These are phyloP conservation scores for Aureobasidium sp. DNA, from an alignment of 2,329 filamentous ascomycete genomes.

Conservation along the genomic window DNA sequence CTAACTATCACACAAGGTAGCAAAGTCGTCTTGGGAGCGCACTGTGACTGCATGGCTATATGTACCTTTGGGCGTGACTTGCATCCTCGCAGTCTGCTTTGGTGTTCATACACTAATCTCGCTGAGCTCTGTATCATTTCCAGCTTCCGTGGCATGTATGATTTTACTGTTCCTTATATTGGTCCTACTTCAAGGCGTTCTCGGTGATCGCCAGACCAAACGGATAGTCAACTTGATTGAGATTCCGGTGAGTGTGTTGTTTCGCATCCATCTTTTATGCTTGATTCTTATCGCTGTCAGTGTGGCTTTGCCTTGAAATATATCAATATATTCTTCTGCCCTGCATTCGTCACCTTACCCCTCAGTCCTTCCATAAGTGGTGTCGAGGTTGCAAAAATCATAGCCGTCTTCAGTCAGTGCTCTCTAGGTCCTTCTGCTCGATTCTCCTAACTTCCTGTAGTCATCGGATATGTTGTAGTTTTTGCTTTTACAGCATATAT, in stretches of 20 bases:
- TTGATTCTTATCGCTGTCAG: constrained; percentile 29
- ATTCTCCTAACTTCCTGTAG: constrained; percentile 27
- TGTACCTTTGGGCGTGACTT: constrained; percentile 39
- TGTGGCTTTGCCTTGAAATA: constrained; percentile 52
- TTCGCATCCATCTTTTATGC: constrained; percentile 18
- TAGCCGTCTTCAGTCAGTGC: constrained; percentile 50
- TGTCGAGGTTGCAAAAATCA: constrained; percentile 52
- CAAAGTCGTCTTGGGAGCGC: constrained; percentile 32
- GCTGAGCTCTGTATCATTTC: constrained; percentile 48
- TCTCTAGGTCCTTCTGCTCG: not conserved
- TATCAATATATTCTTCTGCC: constrained; percentile 54
- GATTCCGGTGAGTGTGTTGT: constrained; percentile 39
- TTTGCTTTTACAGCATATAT: constrained; percentile 49
- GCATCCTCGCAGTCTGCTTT: constrained; percentile 36
- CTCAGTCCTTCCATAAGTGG: constrained; percentile 49
- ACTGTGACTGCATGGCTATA: constrained; percentile 41
- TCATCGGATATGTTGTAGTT: constrained; percentile 50
- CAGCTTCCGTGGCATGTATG: constrained; percentile 53
- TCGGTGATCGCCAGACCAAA: constrained; percentile 46
- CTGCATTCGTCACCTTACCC: constrained; percentile 53
- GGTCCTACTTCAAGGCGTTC: constrained; percentile 39
- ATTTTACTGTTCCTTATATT: constrained; percentile 48
- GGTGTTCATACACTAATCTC: constrained; percentile 37
- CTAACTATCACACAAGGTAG: constrained; percentile 11
- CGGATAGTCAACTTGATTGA: constrained; percentile 46